These are phyloP conservation scores for Chimonanthus salicifolius DNA, from an alignment of 164 flowering plant species.

Conservation along the genomic window DNA sequence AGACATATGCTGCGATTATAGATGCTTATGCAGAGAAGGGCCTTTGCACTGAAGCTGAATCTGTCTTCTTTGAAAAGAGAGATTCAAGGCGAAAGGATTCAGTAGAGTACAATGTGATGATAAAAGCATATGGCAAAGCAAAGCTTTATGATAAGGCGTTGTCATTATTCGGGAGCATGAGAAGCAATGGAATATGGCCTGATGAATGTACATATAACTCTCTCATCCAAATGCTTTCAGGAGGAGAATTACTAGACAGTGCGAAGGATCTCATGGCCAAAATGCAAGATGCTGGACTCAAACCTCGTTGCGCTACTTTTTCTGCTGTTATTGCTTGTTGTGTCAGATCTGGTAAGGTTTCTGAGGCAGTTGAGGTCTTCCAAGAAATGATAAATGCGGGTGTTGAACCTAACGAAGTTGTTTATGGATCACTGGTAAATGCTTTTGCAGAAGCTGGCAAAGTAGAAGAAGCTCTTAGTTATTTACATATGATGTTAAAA, in stretches of 20 bases:
- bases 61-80: conserved; percentile 44
- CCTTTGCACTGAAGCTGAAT: conserved; percentile 79
- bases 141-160: conserved; percentile 74
- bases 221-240: conserved; percentile 73
- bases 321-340: conserved; percentile 67
- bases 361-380: conserved; percentile 60
- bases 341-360: conserved; percentile 45
- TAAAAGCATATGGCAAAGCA: conserved; percentile 83
- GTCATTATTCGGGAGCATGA: conserved; percentile 67
- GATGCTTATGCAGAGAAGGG: conserved; percentile 86
- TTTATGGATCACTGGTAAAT: conserved; percentile 75
- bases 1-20: conserved; percentile 58
- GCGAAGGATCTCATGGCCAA: conserved; percentile 56
- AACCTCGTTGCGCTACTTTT: conserved; percentile 60
- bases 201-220: conserved; percentile 85
- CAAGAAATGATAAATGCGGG: conserved; percentile 51
- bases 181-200: conserved; percentile 81
- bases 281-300: conserved; percentile 67
- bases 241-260: conserved; percentile 49
- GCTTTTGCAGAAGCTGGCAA: conserved; percentile 72
- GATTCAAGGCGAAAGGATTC: conserved; percentile 44
- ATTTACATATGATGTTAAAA: conserved; percentile 59
- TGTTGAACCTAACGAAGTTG: conserved; percentile 75
- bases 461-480: conserved; percentile 66
- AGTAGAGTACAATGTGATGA: conserved; percentile 79